These are phyloP conservation scores for Saksenaea vasiformis DNA, from an alignment of 371 early-diverging fungal genomes.

Conservation along the genomic window DNA sequence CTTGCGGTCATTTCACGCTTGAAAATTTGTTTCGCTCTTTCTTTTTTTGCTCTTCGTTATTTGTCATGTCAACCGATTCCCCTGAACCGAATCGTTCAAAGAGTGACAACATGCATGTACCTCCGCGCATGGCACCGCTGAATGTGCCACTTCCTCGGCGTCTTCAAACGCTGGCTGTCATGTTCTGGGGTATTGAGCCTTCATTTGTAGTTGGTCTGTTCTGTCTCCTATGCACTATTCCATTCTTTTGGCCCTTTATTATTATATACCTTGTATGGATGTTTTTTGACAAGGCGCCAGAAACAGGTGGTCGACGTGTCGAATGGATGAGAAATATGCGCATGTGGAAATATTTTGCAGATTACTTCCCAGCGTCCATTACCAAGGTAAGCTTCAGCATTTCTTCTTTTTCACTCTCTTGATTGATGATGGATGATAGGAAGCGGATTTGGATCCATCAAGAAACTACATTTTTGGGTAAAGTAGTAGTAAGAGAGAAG, in stretches of 20 bases:
- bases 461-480: constrained; percentile 68
- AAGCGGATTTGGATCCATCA: constrained; percentile 63
- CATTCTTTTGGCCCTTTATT: constrained; percentile 64
- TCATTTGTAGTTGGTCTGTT: constrained; percentile 46
- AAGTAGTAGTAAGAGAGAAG: neutral
- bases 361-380: constrained; percentile 79
- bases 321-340: constrained; percentile 53
- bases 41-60: neutral
- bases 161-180: constrained; percentile 66
- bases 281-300: constrained; percentile 60
- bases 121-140: constrained; percentile 48
- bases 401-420: neutral
- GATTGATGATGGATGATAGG: constrained; percentile 29
- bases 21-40: neutral
- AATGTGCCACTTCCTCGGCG: constrained; percentile 71
- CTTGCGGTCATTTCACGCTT: neutral
- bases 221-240: constrained; percentile 21
- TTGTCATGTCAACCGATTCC: neutral
- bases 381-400: constrained; percentile 55
- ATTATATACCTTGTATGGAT: constrained; percentile 70
- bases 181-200: constrained; percentile 27
- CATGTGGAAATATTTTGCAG: constrained; percentile 75
- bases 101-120: neutral
- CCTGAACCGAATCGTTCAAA: neutral
- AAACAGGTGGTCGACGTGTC: constrained; percentile 70